A percentile compares a stretch with the other conserved stretches of the same genome.
Conservation (phyloP, 2,329 filamentous ascomycete genomes). For the Coleophoma cylindrospora region DNA sequence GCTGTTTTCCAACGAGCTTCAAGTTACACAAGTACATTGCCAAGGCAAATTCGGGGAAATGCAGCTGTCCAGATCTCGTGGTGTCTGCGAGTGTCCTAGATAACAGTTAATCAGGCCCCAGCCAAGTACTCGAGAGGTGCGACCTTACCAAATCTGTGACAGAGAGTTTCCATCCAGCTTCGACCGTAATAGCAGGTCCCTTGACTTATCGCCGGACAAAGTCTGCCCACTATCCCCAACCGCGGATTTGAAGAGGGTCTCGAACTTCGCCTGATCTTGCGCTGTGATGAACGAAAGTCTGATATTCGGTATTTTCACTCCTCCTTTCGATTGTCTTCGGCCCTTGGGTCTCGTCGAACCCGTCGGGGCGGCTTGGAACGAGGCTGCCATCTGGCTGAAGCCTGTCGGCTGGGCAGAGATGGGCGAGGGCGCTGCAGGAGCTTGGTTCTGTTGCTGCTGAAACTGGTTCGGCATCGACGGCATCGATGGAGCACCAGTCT, state of each 20-base stretch:
- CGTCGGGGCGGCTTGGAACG: constrained; percentile 51
- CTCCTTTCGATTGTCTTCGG: constrained; percentile 43
- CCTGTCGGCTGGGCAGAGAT: constrained; percentile 59
- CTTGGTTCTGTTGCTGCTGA: constrained; percentile 33
- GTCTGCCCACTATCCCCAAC: constrained; percentile 72
- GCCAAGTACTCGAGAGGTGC: too few species aligned
- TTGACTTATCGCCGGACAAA: constrained; percentile 87
- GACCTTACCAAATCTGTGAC: constrained; percentile 78
- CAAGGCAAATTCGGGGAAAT: constrained; percentile 95
- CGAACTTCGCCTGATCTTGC: constrained; percentile 92
- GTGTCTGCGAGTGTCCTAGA: constrained; percentile 85
- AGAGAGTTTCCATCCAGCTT: constrained; percentile 82
- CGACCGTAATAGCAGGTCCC: constrained; percentile 82
- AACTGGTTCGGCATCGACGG: constrained; percentile 26
- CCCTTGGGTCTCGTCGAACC: constrained; percentile 34
- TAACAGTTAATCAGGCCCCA: constrained; percentile 18
- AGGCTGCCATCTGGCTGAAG: constrained; percentile 60
- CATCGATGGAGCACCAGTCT: constrained; percentile 21
- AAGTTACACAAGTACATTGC: constrained; percentile 99
- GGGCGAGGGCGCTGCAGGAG: constrained; percentile 52
- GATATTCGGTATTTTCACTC: constrained; percentile 86
- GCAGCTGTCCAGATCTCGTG: constrained; percentile 89
- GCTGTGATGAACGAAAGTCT: constrained; percentile 94
- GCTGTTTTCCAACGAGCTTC: constrained; percentile 77
- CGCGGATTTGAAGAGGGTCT: constrained; percentile 94